Base-by-base conservation (phyloP, 305 asterid genomes). In the Plantago lanceolata region DNA sequence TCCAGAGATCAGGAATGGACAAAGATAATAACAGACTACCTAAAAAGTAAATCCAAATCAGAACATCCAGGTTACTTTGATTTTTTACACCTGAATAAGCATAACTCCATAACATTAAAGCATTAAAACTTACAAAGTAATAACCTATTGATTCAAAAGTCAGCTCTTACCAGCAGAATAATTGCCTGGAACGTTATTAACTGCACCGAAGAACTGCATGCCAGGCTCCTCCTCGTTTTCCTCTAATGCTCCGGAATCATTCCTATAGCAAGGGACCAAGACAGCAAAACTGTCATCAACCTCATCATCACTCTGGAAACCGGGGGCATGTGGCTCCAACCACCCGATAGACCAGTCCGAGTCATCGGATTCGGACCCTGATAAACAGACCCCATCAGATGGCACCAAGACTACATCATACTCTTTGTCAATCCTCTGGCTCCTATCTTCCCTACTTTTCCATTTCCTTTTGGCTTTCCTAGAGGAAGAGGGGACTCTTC, bases 311-410 rank as follows among this genome's bases (percentile, higher is more conserved):
- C 79, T 76, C 77, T 76, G 88, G 84, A 91, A 88, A 81, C 70
- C 79, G 50, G 95, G 85, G 70, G 92, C 85, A 52, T 86, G 98
- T 0, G 95, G 95, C 72, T 91, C 98, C 74, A 85, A 76, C 98
- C 98, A 91, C 82, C 98, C 98, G 3, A 91, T 75, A 5, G 98
- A 88, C 98, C 98, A 88, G 71, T 91, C 98, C 0, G 96, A 88
- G 59, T 91, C 98, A 62, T 85, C 94, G 17, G 96, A 86, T 71
- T 88, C 96, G 0, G 96, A 88, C 28, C 86, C 96, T 3, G 97
- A 90, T 58, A 90, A 81, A 65, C 87, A 74, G 58, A 78, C 87
- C 65, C 96, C 96, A 58, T 91, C 98, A 0, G 98, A 88, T 29
- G 96, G 95, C 43, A 91, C 98, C 85, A 91, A 61, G 35, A 91